Evolutionary conservation across 108 stramenopile genomes (phyloP).

Genomic region (Aureococcus anophagefferens): DNA sequence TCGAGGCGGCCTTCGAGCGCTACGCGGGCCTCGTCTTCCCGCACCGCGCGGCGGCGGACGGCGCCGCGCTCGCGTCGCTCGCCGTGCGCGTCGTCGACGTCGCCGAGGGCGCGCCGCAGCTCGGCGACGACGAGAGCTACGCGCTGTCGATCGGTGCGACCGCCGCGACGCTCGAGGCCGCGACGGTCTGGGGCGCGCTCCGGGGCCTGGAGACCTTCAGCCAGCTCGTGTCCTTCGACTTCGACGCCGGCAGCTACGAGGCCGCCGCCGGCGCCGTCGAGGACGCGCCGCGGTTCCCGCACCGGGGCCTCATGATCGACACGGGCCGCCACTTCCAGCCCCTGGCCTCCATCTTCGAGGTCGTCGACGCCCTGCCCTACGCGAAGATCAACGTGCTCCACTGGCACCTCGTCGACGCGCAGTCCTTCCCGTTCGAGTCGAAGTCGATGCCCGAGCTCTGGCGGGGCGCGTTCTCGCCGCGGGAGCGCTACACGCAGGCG

Average conservation of each 20-base stretch:
- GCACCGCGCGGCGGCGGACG: no score
- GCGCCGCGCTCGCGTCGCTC: no score
- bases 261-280: not conserved
- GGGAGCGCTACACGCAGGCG: constrained; percentile 37
- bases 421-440: constrained; percentile 23
- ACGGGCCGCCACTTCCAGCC: constrained; percentile 17
- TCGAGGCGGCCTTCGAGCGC: no score
- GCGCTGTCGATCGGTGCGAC: not conserved
- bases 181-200: constrained; percentile 50
- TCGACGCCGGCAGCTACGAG: constrained; percentile 4
- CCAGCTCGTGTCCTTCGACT: constrained; percentile 43
- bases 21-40: no score
- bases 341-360: not conserved
- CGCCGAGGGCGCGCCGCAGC: no score
- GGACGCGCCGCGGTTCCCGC: constrained; percentile 15
- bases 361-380: constrained; percentile 8
- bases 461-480: constrained; percentile 11
- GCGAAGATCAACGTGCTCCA: constrained; percentile 22
- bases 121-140: constrained; percentile 8
- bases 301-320: constrained; percentile 27
- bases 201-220: constrained; percentile 51
- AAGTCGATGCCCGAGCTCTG: not conserved
- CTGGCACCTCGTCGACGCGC: constrained; percentile 19
- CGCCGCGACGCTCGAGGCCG: constrained; percentile 8
- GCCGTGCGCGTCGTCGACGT: no score